Evolutionary conservation across 2,329 filamentous ascomycete species (phyloP).

Genomic region (Verticillium tricorpus): DNA sequence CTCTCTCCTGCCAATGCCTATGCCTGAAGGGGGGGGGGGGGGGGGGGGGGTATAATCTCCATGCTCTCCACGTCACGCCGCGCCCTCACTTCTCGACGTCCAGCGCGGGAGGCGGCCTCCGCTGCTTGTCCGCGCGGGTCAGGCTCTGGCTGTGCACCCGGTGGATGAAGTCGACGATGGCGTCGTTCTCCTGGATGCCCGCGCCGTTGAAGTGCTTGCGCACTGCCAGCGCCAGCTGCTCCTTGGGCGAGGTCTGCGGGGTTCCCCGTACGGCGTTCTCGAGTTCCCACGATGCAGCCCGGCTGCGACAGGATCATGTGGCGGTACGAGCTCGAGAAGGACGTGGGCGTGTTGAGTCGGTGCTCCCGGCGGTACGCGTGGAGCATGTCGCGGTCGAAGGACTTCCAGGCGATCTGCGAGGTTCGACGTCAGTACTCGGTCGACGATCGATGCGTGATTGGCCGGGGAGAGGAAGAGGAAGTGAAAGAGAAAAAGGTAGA

Average conservation of each 20-base stretch:
- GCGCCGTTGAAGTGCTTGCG: conserved; percentile 81
- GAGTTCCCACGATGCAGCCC: conserved; percentile 59
- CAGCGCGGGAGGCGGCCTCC: conserved; percentile 3
- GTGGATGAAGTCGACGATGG: conserved; percentile 76
- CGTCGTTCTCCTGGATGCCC: conserved; percentile 75
- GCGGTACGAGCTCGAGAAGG: conserved; percentile 62
- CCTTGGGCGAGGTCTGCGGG: too few relatives aligned
- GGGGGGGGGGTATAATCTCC: not conserved
- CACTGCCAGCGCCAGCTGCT: conserved; percentile 66
- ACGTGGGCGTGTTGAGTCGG: conserved; percentile 64
- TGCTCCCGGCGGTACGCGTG: conserved; percentile 74
- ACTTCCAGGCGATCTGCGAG: conserved; percentile 58
- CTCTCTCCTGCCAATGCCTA: not conserved
- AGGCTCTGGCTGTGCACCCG: conserved; percentile 39
- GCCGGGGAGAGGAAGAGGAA: not conserved
- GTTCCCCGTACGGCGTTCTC: too few relatives aligned
- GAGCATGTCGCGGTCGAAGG: conserved; percentile 62
- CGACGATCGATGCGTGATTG: not conserved
- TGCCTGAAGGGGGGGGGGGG: not conserved
- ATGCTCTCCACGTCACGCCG: not conserved
- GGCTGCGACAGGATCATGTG: conserved; percentile 57
- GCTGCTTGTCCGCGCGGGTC: conserved; percentile 9
- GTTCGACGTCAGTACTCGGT: not conserved
- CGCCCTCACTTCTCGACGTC: conserved; percentile 1
- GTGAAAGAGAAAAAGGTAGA: not conserved